phyloP scores from a whole-genome alignment of 805 yeast species.

The Cyberlindnera saturnus region DNA sequence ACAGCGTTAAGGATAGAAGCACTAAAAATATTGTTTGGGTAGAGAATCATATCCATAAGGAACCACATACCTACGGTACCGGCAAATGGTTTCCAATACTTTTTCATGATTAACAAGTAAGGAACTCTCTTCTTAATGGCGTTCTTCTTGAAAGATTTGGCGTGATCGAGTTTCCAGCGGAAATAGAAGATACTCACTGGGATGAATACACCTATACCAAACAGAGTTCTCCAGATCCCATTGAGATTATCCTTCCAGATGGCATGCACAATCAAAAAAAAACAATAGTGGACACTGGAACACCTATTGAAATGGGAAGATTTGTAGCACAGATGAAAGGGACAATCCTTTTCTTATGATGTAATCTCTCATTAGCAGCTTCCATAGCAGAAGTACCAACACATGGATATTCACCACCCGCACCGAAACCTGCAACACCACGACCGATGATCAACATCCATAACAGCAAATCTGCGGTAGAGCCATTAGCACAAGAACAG shows the following conservation, averaged over 20 bases:
- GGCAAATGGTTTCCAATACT: constrained; percentile 39
- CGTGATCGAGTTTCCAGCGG: constrained; percentile 26
- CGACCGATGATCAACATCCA: constrained; percentile 50
- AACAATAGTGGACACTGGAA: constrained; percentile 33
- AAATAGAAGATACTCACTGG: constrained; percentile 9
- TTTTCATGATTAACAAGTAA: constrained; percentile 12
- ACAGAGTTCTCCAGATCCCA: constrained; percentile 44
- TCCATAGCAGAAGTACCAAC: too few relatives aligned
- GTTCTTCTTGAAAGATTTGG: constrained; percentile 35
- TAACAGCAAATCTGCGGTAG: constrained; percentile 35
- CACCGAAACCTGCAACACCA: constrained; percentile 57
- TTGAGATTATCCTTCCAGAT: constrained; percentile 32
- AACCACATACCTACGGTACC: constrained; percentile 60
- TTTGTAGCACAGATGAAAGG: constrained; percentile 28
- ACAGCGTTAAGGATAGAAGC: constrained; percentile 40
- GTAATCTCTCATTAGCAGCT: constrained; percentile 40
- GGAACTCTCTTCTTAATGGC: constrained; percentile 28
- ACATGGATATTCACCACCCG: constrained; percentile 72
- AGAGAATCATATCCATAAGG: constrained; percentile 57
- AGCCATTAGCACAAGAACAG: constrained; percentile 57
- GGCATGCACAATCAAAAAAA: constrained; percentile 38
- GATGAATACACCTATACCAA: constrained; percentile 42
- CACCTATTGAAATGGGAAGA: too few relatives aligned
- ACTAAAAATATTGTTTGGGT: constrained; percentile 58
- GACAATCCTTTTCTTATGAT: constrained; percentile 36